Evolutionary conservation across 768 basidiomycete species (phyloP).

Genomic region (Auriculariales sp.): DNA sequence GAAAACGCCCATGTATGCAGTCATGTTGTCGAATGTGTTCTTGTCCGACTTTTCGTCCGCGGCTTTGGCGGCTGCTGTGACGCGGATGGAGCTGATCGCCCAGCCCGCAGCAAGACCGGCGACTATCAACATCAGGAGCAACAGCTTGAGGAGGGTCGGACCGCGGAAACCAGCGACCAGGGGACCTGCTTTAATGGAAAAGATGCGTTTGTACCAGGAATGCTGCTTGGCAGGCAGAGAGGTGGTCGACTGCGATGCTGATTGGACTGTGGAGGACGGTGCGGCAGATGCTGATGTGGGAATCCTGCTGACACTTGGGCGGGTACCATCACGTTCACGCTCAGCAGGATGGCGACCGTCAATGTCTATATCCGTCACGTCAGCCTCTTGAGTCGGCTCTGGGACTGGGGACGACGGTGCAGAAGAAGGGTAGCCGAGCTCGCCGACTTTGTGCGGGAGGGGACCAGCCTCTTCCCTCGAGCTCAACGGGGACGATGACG

Average conservation of each 20-base stretch:
- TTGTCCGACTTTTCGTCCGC: background rate
- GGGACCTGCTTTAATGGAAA: background rate
- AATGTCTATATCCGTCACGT: background rate
- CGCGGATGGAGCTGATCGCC: conserved; percentile 32
- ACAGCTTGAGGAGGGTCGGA: conserved; percentile 8
- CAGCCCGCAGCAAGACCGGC: conserved; percentile 40
- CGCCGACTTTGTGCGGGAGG: background rate
- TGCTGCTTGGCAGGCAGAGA: conserved; percentile 6
- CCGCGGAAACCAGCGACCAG: conserved; percentile 9
- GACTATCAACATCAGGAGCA: conserved; percentile 13
- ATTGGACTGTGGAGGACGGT: conserved; percentile 34
- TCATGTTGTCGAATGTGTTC: conserved; percentile 9
- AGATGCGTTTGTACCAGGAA: too few relatives aligned
- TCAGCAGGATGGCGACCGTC: conserved; percentile 33
- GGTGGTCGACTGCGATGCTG: conserved; percentile 25
- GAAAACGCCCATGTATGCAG: conserved; percentile 30
- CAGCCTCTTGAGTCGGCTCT: background rate
- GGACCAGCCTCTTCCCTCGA: background rate
- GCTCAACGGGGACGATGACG: background rate
- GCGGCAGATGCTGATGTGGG: conserved; percentile 21
- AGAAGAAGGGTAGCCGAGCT: background rate
- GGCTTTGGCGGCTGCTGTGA: conserved; percentile 10
- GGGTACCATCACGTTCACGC: conserved; percentile 13
- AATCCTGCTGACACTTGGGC: conserved; percentile 11
- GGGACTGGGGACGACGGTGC: background rate